Evolutionary conservation across 2,329 filamentous ascomycete genomes (phyloP), one percentile per base, ranked within the genome.

Genomic region (Stachybotrys echinatus): DNA sequence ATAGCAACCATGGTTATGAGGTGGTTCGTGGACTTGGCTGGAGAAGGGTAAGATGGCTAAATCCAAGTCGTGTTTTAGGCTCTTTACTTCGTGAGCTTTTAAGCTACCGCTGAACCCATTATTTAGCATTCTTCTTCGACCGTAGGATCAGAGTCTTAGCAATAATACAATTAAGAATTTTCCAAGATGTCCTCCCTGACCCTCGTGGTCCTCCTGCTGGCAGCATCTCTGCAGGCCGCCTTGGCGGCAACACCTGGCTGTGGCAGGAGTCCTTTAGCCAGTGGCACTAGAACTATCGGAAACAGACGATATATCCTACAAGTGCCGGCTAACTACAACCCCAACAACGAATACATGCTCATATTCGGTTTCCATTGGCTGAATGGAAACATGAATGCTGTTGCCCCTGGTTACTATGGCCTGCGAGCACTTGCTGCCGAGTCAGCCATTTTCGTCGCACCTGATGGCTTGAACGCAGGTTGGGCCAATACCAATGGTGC

Each of bases 381-480:
- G 37, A 63, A 64, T 48, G 70, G 70, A 27, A 70, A 54, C 55
- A 69, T 69, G 46, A 59, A 69, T 48, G 64, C 74, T 23, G 66
- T 61, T 38, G 59, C 58, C 23, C 65, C 67, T 10, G 60, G 61
- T 3, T 74, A 66, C 58, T 75, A 74, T 53, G 71, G 72, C 4
- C 62, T 75, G 6, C 63, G 63, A 14, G 52, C 56, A 3, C 62
- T 70, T 8, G 61, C 67, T 10, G 56, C 60, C 19, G 65, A 68
- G n/a, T 63, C 55, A 7, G 65, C 71, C 49, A 71, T 76, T 54
- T 72, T 73, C 52, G 64, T 76, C 17, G 65, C 69, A 1, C 73
- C 73, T 20, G 60, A 74, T 42, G 73, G 72, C 10, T 54, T 71
- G 23, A 65, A 67, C 52, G 57, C 58, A 19, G 72, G 72, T 20